Base-by-base conservation (phyloP, 148 eudicot species). In the Fallopia convolvulus region DNA sequence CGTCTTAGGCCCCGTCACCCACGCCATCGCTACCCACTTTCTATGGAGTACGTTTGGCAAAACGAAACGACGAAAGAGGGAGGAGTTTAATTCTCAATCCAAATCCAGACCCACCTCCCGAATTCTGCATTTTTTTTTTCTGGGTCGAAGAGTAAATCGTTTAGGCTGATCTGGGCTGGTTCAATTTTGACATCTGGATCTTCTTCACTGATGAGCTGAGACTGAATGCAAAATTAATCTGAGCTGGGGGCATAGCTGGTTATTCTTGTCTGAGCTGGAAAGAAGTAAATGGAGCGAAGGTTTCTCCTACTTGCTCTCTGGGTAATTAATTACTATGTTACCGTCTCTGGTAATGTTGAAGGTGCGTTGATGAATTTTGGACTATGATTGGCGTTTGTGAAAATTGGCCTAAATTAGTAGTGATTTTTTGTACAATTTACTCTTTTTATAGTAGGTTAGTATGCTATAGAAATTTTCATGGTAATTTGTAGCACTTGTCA, bases 291-390 rank as follows among this genome's bases (percentile, higher is more conserved):
- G 72, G 72, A 39, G 42, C 42, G 33, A 68, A 32, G 10, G 44
- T 36, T 68, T 36, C 42, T 68, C 44, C 44, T 68, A 33, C 3
- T 68, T 68, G 46, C 15, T 68, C 15, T 68, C 10, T 36, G 33
- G 72, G 20, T 68, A 3, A 17, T 68, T n/a, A 36, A 17, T 68
- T 68, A 14, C 72, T 68, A 0, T 3, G 14, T 8, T 39, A 15
- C 46, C n/a, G 72, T 68, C 21, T 39, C 46, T 39, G 72, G 44
- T 68, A 68, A 68, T 68, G 72, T 15, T 68, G 72, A 68, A 68
- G 46, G 72, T 68, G 39, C 42, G 21, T 68, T 65, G n/a, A 65
- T 61, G 17, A 33, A 30, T 6, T 65, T 20, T 21, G 26, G n/a
- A 52, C 3, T 52, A 53, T 5, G 20, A 5, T 7, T 55, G 8